Evolutionary conservation across 2,329 filamentous ascomycete genomes (phyloP), one percentile per base, ranked within the genome.

Genomic region (Penicillium sp.): DNA sequence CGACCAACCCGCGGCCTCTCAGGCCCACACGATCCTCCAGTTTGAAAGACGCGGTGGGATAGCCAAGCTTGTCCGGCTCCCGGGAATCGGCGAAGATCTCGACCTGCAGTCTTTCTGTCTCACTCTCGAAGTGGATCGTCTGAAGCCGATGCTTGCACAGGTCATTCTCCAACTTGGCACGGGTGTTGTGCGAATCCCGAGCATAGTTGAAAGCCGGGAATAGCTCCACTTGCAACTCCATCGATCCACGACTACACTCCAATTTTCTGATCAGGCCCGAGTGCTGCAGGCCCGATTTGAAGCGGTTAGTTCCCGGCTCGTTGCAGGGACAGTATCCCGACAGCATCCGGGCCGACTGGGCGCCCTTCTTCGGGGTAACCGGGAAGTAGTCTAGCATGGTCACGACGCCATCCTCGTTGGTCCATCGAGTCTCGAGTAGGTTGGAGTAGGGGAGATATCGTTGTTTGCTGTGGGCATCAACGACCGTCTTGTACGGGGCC

Each of bases 301-400:
- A 77, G 67, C 77, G 63, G 73, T 82, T 68, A 80, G 79, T 61
- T 74, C 80, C 56, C 9, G 58, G 55, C 39, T 72, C 69, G 38
- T 62, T 67, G 57, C 70, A 73, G n/a, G 66, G 62, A 45, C 70
- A 73, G 47, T 68, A 71, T 9, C 69, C 69, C 4, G 70, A 70
- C 42, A 73, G 50, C 43, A 68, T 44, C 46, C 64, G 59, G n/a
- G 57, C 59, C 1, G 63, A 57, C 40, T 65, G 66, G 71, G 61
- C 78, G 78, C 49, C 76, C 74, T 81, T 80, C 47, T 80, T 83
- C 66, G 83, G 86, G 10, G 88, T 87, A 1, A 89, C 81, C 0
- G 88, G 88, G 61, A 92, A 91, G 74, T 91, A 92, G 69, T 92
- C 89, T 14, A 89, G 78, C 29, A 92, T 70, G 52, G 89, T 87